Conservation (phyloP, 306 rosid species). For the Geum urbanum region DNA sequence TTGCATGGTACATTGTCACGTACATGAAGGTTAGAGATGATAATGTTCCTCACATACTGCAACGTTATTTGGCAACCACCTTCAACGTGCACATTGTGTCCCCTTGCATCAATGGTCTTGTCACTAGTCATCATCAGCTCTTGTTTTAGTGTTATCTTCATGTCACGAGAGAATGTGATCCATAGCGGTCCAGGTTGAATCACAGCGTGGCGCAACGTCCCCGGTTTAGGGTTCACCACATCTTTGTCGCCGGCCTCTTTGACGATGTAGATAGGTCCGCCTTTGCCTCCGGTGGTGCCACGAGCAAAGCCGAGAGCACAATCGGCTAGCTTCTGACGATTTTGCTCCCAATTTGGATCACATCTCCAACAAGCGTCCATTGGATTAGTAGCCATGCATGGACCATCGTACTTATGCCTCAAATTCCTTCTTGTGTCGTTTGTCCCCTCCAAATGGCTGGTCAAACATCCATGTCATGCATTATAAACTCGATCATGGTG, state of each 20-base stretch:
- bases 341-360: background rate
- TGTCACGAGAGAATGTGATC: conserved; percentile 37
- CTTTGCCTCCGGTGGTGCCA: conserved; percentile 1
- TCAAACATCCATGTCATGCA: background rate
- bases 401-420: background rate
- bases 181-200: conserved; percentile 38
- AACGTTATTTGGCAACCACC: conserved; percentile 47
- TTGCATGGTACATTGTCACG: conserved; percentile 29
- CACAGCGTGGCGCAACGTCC: conserved; percentile 35
- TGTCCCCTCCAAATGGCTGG: conserved; percentile 22
- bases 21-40: conserved; percentile 38
- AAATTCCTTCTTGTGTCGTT: conserved; percentile 9
- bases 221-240: conserved; percentile 37
- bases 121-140: conserved; percentile 37
- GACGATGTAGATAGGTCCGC: conserved; percentile 25
- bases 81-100: conserved; percentile 39
- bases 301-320: conserved; percentile 1
- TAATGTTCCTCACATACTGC: conserved; percentile 43
- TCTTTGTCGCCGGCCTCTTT: conserved; percentile 36
- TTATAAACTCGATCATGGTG: background rate
- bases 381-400: background rate
- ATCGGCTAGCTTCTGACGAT: background rate
- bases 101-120: conserved; percentile 50
- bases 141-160: conserved; percentile 33
- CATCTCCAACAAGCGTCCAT: conserved; percentile 8